These are phyloP conservation scores for Macrophomina pseudophaseolina DNA, from an alignment of 2,329 filamentous ascomycete genomes.

Conservation along the genomic window DNA sequence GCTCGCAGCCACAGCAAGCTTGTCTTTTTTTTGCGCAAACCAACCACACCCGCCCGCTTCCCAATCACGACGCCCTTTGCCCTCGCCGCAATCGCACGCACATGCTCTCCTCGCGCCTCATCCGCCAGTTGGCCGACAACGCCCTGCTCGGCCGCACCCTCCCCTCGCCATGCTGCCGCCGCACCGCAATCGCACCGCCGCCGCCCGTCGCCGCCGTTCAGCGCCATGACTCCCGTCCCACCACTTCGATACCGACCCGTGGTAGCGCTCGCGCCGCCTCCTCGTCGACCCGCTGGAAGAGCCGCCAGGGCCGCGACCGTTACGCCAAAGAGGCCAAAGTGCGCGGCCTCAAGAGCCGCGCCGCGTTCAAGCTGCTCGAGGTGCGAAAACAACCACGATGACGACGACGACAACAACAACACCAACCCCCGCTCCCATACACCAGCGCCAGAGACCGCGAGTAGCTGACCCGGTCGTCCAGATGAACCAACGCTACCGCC, in stretches of 20 bases:
- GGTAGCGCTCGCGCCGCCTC: conserved; percentile 35
- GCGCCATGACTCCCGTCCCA: not conserved
- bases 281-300: conserved; percentile 82
- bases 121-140: conserved; percentile 43
- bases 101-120: conserved; percentile 46
- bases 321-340: conserved; percentile 79
- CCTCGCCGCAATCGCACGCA: not conserved
- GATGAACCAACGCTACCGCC: conserved; percentile 80
- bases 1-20: conserved; percentile 23
- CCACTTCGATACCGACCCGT: conserved; percentile 18
- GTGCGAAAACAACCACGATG: conserved; percentile 50
- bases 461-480: conserved; percentile 39
- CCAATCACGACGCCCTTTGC: not conserved
- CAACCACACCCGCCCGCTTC: not conserved
- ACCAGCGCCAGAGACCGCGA: too few relatives aligned
- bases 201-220: not conserved
- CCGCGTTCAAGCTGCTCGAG: conserved; percentile 91
- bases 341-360: conserved; percentile 82
- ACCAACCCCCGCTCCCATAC: too few relatives aligned
- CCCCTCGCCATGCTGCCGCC: not conserved
- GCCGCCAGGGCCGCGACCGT: conserved; percentile 73
- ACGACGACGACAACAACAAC: not conserved
- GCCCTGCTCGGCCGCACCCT: conserved; percentile 34
- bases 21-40: not conserved
- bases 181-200: not conserved